phyloP scores from a whole-genome alignment of 805 yeast species.

The Ogataea pini region DNA sequence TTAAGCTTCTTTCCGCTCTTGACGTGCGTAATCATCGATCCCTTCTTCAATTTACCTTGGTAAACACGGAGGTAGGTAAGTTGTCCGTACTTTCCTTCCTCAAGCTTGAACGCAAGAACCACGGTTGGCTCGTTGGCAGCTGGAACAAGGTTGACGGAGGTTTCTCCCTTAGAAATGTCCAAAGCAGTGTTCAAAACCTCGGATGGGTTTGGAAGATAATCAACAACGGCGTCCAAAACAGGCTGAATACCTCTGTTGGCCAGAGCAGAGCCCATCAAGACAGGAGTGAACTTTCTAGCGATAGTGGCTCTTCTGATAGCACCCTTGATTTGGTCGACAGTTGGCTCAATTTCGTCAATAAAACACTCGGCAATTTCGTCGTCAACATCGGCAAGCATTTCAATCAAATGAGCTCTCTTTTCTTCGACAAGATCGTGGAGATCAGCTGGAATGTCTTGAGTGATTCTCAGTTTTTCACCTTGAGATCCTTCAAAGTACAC shows the following conservation, averaged over 20 bases:
- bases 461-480: constrained; percentile 76
- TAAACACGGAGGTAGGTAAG: constrained; percentile 94
- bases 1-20: constrained; percentile 92
- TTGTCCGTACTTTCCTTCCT: constrained; percentile 98
- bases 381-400: constrained; percentile 96
- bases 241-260: constrained; percentile 97
- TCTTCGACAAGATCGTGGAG: constrained; percentile 83
- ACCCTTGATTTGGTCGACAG: constrained; percentile 74
- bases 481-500: constrained; percentile 86
- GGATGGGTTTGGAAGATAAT: constrained; percentile 92
- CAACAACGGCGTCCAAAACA: constrained; percentile 93
- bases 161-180: constrained; percentile 65
- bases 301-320: constrained; percentile 96
- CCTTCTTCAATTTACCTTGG: constrained; percentile 93
- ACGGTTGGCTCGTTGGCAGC: constrained; percentile 78
- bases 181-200: constrained; percentile 90
- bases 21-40: constrained; percentile 82
- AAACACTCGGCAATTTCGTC: constrained; percentile 94
- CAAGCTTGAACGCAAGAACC: constrained; percentile 97
- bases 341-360: constrained; percentile 87
- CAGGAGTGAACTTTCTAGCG: constrained; percentile 96
- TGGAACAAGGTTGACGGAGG: constrained; percentile 73
- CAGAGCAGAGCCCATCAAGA: constrained; percentile 97
- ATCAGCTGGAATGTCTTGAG: constrained; percentile 71
- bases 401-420: constrained; percentile 81